These are phyloP conservation scores for Pseudogymnoascus verrucosus DNA, from an alignment of 2,329 filamentous ascomycete genomes.

Conservation along the genomic window DNA sequence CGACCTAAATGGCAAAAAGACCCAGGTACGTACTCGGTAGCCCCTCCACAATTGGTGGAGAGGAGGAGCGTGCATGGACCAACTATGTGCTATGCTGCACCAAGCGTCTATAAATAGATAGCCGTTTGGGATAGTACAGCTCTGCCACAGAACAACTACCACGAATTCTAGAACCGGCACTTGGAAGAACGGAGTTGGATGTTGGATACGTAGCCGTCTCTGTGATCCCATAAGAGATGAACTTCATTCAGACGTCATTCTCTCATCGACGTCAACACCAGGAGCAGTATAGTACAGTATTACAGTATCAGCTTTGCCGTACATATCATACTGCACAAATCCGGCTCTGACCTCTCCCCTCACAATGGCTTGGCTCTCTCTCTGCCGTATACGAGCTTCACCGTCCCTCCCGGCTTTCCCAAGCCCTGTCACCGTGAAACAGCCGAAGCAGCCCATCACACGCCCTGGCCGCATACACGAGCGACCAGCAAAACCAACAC, in stretches of 20 bases:
- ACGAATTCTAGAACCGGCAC: neutral
- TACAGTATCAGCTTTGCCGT: neutral
- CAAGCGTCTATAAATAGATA: conserved; percentile 1
- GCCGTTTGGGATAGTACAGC: conserved; percentile 2
- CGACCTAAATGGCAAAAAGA: neutral
- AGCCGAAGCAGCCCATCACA: conserved; percentile 2
- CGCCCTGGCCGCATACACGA: conserved; percentile 3
- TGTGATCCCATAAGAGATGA: neutral
- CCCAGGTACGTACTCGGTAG: neutral
- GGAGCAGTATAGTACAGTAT: neutral
- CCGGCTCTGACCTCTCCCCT: neutral
- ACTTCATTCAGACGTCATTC: neutral
- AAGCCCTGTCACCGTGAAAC: neutral
- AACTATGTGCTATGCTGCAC: neutral
- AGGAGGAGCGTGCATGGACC: conserved; percentile 1
- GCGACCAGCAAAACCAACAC: neutral
- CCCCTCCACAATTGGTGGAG: neutral
- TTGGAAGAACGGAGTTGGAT: neutral
- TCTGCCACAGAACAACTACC: neutral
- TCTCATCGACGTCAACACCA: neutral
- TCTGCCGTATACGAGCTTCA: neutral
- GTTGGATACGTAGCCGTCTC: neutral
- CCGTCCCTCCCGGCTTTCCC: neutral
- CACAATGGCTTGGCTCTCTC: neutral
- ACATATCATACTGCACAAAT: neutral